Percentiles rank a stretch among this genome's conserved stretches.
These are phyloP conservation scores for Pontederia paniculata DNA, from an alignment of 176 grass and related monocot genomes.

Conservation along the genomic window DNA sequence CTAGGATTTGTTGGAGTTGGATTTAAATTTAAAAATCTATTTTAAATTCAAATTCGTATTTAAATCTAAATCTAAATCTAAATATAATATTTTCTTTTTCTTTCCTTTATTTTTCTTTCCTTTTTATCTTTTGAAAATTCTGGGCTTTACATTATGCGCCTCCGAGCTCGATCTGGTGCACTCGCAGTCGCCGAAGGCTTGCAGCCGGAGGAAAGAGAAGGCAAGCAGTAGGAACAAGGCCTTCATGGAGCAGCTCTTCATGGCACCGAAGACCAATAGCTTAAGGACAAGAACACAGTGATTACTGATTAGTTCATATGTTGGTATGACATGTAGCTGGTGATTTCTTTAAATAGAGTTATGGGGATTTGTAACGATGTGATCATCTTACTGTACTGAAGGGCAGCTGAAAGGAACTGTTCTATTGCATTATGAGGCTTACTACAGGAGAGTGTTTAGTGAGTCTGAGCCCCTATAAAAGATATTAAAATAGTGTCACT, in stretches of 20 bases:
- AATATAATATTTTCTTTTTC: too few species aligned
- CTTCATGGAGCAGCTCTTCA: not conserved
- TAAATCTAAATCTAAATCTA: too few species aligned
- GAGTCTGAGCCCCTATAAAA: too few species aligned
- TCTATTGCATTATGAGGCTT: too few species aligned
- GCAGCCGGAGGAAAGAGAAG: conserved; percentile 28
- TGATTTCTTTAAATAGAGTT: not conserved
- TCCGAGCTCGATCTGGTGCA: conserved; percentile 31
- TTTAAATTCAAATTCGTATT: too few species aligned
- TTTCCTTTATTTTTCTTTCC: too few species aligned
- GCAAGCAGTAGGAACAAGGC: conserved; percentile 20
- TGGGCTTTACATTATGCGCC: conserved; percentile 25
- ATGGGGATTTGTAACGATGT: not conserved
- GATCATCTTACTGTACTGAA: not conserved
- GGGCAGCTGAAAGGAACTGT: not conserved
- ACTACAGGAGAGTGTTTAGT: too few species aligned
- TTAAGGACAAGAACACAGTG: not conserved
- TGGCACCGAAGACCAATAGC: not conserved
- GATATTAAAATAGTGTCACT: too few species aligned
- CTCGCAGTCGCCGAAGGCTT: conserved; percentile 35
- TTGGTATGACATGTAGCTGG: not conserved
- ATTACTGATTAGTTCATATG: not conserved
- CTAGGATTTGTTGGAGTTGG: too few species aligned
- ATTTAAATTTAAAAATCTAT: too few species aligned
- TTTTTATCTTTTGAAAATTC: too few species aligned